Evolutionary conservation across 2,329 filamentous ascomycete genomes (phyloP).

Genomic region (Peltaster fructicola): DNA sequence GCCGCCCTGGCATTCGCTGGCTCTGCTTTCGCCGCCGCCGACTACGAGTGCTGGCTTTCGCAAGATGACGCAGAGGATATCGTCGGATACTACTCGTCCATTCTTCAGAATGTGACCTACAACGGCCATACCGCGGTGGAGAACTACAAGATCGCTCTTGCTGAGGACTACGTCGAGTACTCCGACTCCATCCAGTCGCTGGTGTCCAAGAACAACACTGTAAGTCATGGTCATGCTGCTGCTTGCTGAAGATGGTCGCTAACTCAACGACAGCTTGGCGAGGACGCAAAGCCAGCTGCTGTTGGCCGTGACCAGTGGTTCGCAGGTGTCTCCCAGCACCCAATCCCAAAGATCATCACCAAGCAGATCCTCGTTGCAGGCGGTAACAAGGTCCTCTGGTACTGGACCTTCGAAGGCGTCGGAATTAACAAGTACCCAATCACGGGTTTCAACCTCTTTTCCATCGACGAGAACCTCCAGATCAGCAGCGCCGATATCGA

Average conservation of each 20-base stretch:
- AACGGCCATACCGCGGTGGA: constrained; percentile 1
- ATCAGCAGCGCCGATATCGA: constrained; percentile 4
- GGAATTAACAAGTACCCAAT: constrained; percentile 4
- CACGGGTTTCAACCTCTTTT: constrained; percentile 5
- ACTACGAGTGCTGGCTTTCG: constrained; percentile 2
- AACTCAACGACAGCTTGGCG: no score
- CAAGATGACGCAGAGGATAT: constrained; percentile 3
- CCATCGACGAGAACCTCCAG: constrained; percentile 3
- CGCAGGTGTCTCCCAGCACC: constrained; percentile 2
- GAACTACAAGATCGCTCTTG: constrained; percentile 3
- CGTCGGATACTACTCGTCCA: constrained; percentile 3
- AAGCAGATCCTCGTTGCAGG: constrained; percentile 3
- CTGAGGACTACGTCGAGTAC: constrained; percentile 4
- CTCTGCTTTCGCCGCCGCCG: neutral
- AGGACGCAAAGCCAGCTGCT: no score
- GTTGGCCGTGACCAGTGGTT: no score
- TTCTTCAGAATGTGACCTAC: constrained; percentile 3
- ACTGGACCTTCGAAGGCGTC: constrained; percentile 5
- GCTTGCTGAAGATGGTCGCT: no score
- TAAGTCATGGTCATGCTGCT: no score
- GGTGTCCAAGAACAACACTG: no score
- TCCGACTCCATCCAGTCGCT: constrained; percentile 5
- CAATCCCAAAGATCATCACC: constrained; percentile 3
- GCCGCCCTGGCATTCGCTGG: constrained; percentile 1
- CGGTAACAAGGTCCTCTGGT: constrained; percentile 5